A percentile compares a stretch with the other conserved stretches of the same genome.
Conservation (phyloP, 2,329 filamentous ascomycete species). For the Alternaria sp. region DNA sequence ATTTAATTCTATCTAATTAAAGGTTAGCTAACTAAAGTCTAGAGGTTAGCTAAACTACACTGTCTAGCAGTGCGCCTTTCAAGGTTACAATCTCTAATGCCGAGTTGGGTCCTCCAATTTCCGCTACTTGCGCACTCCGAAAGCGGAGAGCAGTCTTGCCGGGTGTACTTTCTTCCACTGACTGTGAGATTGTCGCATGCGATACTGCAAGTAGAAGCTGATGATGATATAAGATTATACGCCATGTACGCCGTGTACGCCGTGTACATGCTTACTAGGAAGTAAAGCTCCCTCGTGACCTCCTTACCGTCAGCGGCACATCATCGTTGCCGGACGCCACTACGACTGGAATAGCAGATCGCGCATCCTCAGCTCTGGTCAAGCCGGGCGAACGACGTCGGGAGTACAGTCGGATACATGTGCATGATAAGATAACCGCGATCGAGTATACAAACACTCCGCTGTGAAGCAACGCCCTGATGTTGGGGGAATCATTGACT, state of each 20-base stretch:
- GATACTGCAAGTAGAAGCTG: background rate
- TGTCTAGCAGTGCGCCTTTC: background rate
- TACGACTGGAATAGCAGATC: slow-evolving; percentile 2
- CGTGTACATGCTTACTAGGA: background rate
- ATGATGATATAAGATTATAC: background rate
- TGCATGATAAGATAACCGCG: slow-evolving; percentile 13
- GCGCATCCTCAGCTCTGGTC: background rate
- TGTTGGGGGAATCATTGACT: background rate
- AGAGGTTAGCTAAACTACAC: too few species aligned
- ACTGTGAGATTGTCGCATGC: background rate
- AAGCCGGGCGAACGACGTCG: background rate
- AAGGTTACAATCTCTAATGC: background rate
- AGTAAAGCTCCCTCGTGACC: background rate
- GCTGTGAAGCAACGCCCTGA: background rate
- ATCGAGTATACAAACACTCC: background rate
- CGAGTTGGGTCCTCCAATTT: background rate
- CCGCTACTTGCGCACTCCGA: background rate
- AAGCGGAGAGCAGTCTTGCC: background rate
- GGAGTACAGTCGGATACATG: background rate
- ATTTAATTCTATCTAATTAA: too few species aligned
- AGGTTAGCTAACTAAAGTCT: too few species aligned
- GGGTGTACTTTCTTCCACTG: background rate
- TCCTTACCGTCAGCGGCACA: background rate
- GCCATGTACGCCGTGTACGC: background rate
- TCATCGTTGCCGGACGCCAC: slow-evolving; percentile 1